Conservation (phyloP, 371 early-diverging fungal genomes). For the Coemansia sp. region DNA sequence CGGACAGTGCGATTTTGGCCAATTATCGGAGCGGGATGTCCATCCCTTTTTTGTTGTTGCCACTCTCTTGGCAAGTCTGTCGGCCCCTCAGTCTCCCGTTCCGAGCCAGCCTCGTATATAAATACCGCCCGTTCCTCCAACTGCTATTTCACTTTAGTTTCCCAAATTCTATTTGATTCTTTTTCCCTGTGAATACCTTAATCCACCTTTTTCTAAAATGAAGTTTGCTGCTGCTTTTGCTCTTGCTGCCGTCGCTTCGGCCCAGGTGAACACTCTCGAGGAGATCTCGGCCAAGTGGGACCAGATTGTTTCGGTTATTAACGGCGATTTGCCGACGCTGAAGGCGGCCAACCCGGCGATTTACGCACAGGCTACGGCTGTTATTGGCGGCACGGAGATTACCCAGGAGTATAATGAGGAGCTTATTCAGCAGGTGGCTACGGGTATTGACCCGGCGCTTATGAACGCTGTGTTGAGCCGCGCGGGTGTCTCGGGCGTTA, state of each 20-base stretch:
- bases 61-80: too few species aligned
- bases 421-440: constrained; percentile 45
- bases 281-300: constrained; percentile 43
- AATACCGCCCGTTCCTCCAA: neutral
- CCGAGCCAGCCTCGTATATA: too few species aligned
- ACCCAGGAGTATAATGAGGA: constrained; percentile 23
- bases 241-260: constrained; percentile 13
- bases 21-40: too few species aligned
- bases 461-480: constrained; percentile 44
- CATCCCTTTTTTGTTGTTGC: too few species aligned
- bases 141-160: neutral
- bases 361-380: constrained; percentile 35
- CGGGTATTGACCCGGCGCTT: constrained; percentile 42
- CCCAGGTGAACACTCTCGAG: constrained; percentile 23
- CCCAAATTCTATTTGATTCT: neutral
- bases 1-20: too few species aligned
- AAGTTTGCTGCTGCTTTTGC: constrained; percentile 33
- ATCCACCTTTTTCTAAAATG: constrained; percentile 8
- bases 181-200: neutral
- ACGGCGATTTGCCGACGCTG: constrained; percentile 38
- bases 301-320: constrained; percentile 27
- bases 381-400: constrained; percentile 40
- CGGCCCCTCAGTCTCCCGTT: too few species aligned
- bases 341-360: constrained; percentile 32
- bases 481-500: constrained; percentile 40